phyloP scores from a whole-genome alignment of 805 yeast genomes.

The Metschnikowia anglica region DNA sequence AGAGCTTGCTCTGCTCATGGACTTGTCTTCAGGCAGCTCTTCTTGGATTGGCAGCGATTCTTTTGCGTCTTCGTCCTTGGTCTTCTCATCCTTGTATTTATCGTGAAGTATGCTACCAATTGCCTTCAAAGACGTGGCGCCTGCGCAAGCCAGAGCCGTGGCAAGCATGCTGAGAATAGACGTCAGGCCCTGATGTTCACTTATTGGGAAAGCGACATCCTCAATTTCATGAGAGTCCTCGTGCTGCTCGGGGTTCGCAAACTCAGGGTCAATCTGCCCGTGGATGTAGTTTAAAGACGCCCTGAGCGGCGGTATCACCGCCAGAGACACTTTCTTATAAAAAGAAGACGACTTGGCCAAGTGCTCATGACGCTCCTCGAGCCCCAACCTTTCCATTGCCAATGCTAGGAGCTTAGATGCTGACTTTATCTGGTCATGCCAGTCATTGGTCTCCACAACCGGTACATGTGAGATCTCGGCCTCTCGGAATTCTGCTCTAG shows the following conservation, averaged over 20 bases:
- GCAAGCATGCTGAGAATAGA: constrained; percentile 31
- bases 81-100: constrained; percentile 1
- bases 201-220: constrained; percentile 30
- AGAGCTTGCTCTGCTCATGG: neutral
- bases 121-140: constrained; percentile 20
- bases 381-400: constrained; percentile 18
- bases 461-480: neutral
- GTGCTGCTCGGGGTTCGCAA: neutral
- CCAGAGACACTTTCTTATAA: constrained; percentile 18
- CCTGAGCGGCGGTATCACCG: constrained; percentile 20
- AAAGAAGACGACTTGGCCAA: constrained; percentile 14
- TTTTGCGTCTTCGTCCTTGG: neutral
- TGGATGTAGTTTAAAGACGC: constrained; percentile 13
- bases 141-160: constrained; percentile 32
- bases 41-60: neutral
- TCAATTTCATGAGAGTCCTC: constrained; percentile 23
- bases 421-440: constrained; percentile 12
- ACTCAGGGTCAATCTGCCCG: constrained; percentile 1
- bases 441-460: constrained; percentile 1
- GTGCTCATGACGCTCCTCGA: constrained; percentile 18
- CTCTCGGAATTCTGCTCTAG: neutral
- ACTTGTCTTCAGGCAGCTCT: neutral
- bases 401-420: constrained; percentile 6
- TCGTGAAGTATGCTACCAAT: constrained; percentile 14
- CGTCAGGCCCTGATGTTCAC: constrained; percentile 25